Conservation (phyloP, 2,329 filamentous ascomycete genomes). For the Diplodia corticola region DNA sequence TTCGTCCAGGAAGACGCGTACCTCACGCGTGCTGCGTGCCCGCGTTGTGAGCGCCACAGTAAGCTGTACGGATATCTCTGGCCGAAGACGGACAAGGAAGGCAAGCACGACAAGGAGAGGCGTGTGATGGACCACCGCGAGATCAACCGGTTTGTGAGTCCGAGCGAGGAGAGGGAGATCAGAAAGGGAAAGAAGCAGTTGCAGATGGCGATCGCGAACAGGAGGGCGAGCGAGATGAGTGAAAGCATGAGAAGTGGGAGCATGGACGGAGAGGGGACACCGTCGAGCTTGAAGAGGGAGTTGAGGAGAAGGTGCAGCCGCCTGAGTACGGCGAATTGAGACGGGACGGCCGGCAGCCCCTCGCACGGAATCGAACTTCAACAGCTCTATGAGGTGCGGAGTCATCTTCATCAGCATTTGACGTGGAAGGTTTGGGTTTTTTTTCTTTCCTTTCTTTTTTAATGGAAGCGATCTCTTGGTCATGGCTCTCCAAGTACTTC, state of each 20-base stretch:
- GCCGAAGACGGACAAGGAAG: slow-evolving; percentile 89
- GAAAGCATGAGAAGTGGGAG: slow-evolving; percentile 9
- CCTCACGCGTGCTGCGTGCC: slow-evolving; percentile 80
- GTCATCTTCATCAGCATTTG: not conserved
- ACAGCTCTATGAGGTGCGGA: not conserved
- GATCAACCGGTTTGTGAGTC: slow-evolving; percentile 77
- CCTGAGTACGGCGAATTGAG: not conserved
- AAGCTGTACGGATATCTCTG: slow-evolving; percentile 94
- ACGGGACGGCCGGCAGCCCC: not conserved
- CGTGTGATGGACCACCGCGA: slow-evolving; percentile 80
- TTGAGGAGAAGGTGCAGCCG: slow-evolving; percentile 6
- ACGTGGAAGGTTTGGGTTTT: not conserved
- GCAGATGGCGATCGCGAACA: slow-evolving; percentile 21
- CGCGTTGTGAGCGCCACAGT: slow-evolving; percentile 89
- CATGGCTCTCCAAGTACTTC: not conserved
- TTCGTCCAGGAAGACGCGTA: slow-evolving; percentile 92
- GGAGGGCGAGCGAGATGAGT: slow-evolving; percentile 10
- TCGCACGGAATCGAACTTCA: not conserved
- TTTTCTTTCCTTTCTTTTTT: too few species aligned
- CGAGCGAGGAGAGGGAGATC: slow-evolving; percentile 58
- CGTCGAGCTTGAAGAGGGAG: not conserved
- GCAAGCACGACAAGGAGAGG: slow-evolving; percentile 68
- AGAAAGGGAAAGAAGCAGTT: slow-evolving; percentile 32
- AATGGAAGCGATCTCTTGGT: not conserved
- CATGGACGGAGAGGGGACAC: slow-evolving; percentile 4